phyloP scores from a whole-genome alignment of 345 rosid genomes.

The Arabidopsis suecica region DNA sequence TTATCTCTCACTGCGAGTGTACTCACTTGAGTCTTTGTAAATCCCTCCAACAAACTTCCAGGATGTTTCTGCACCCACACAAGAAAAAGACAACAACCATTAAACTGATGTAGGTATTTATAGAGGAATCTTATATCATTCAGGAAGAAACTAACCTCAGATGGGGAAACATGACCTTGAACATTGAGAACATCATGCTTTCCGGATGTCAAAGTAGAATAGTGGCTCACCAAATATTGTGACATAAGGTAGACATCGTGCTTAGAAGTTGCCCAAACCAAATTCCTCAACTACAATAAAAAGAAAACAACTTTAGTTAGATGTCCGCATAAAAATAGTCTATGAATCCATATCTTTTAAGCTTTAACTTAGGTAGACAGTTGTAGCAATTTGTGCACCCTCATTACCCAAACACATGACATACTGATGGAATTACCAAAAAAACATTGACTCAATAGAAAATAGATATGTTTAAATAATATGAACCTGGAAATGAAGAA shows the following conservation, averaged over 20 bases:
- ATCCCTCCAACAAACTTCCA: slow-evolving; percentile 62
- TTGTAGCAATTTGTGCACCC: background rate
- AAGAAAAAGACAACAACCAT: background rate
- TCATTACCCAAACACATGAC: slow-evolving; percentile 3
- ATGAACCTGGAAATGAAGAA: slow-evolving; percentile 76
- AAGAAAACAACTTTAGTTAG: slow-evolving; percentile 10
- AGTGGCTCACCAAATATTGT: slow-evolving; percentile 64
- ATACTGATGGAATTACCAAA: background rate
- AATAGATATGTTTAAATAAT: background rate
- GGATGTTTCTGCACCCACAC: slow-evolving; percentile 53
- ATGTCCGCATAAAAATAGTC: background rate
- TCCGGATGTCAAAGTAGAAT: slow-evolving; percentile 63
- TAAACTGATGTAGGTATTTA: background rate
- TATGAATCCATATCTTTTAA: background rate
- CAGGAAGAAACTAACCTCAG: slow-evolving; percentile 55
- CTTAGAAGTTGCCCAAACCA: slow-evolving; percentile 88
- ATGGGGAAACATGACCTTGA: slow-evolving; percentile 75
- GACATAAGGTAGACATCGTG: slow-evolving; percentile 82
- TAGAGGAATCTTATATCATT: background rate
- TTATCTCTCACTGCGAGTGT: slow-evolving; percentile 61
- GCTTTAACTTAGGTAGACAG: background rate
- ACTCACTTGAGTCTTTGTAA: slow-evolving; percentile 65
- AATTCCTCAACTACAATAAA: slow-evolving; percentile 72
- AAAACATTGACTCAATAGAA: background rate
- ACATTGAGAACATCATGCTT: slow-evolving; percentile 71